A percentile compares a stretch with the other conserved stretches of the same genome.
Evolutionary conservation across 768 basidiomycete species (phyloP).

Genomic region (Boletus coccyginus): DNA sequence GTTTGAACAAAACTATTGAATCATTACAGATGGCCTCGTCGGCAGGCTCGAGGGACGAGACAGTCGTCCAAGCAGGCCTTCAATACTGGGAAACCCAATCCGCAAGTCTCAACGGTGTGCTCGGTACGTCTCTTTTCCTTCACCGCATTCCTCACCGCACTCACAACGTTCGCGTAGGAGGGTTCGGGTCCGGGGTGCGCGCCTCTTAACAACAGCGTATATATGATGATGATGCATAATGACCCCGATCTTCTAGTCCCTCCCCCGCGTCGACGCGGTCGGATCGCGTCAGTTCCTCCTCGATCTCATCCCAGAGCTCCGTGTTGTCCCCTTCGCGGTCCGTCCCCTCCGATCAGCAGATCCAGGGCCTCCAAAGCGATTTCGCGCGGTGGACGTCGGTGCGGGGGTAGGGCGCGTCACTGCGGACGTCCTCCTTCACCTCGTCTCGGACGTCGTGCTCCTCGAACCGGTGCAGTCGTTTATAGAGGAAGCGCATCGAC

Average conservation of each 20-base stretch:
- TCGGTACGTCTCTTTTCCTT: slow-evolving; percentile 47
- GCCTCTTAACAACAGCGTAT: background rate
- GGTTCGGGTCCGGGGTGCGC: slow-evolving; percentile 53
- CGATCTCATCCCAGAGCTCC: slow-evolving; percentile 75
- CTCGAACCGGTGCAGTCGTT: slow-evolving; percentile 86
- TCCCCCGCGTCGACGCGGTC: slow-evolving; percentile 87
- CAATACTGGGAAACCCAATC: slow-evolving; percentile 84
- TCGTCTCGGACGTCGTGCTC: slow-evolving; percentile 83
- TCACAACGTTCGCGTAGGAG: slow-evolving; percentile 35
- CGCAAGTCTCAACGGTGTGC: slow-evolving; percentile 82
- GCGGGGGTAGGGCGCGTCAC: slow-evolving; percentile 95
- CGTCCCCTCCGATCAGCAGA: slow-evolving; percentile 40
- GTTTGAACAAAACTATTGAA: too few species aligned
- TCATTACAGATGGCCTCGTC: slow-evolving; percentile 3
- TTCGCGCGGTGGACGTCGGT: slow-evolving; percentile 86
- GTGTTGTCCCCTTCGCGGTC: slow-evolving; percentile 70
- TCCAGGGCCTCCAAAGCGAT: slow-evolving; percentile 37
- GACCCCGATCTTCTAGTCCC: slow-evolving; percentile 46
- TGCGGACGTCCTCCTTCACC: slow-evolving; percentile 80
- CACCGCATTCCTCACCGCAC: background rate
- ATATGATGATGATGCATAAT: background rate
- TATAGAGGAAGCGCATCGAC: slow-evolving; percentile 63
- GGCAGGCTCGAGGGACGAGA: slow-evolving; percentile 32
- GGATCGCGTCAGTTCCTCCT: slow-evolving; percentile 88
- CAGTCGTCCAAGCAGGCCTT: slow-evolving; percentile 75